Percentiles rank a stretch among this genome's conserved stretches.
Conservation (phyloP, 768 basidiomycete species). For the Boletus rubroflammeus region DNA sequence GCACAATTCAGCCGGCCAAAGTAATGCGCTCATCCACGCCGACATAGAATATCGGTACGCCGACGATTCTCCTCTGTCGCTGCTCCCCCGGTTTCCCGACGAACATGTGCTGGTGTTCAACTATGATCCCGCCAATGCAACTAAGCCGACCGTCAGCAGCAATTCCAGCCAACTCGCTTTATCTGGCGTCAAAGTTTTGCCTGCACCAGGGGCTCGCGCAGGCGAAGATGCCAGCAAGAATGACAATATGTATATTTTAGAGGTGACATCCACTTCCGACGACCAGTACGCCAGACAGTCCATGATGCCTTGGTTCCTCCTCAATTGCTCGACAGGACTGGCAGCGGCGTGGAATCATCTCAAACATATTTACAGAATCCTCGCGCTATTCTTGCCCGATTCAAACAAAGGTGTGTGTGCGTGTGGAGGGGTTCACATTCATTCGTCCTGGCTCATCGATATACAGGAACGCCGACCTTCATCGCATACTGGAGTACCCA, state of each 20-base stretch:
- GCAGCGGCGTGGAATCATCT: constrained; percentile 25
- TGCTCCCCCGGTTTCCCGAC: constrained; percentile 55
- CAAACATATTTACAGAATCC: constrained; percentile 37
- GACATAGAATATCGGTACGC: constrained; percentile 78
- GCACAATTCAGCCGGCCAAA: constrained; percentile 35
- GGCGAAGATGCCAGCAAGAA: constrained; percentile 49
- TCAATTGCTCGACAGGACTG: constrained; percentile 5
- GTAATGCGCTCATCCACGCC: constrained; percentile 50
- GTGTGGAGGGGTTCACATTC: background rate
- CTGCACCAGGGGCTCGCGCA: constrained; percentile 69
- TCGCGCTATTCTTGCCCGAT: constrained; percentile 52
- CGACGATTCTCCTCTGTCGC: constrained; percentile 67
- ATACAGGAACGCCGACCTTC: constrained; percentile 50
- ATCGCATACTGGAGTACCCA: constrained; percentile 56
- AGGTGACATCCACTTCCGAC: constrained; percentile 51
- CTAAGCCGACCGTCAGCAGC: constrained; percentile 48
- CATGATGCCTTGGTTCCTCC: background rate
- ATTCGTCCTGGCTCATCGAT: constrained; percentile 8
- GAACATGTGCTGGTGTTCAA: constrained; percentile 77
- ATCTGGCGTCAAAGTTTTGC: constrained; percentile 60
- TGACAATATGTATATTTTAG: constrained; percentile 71
- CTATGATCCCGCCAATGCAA: constrained; percentile 46
- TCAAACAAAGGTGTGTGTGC: constrained; percentile 69
- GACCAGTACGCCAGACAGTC: constrained; percentile 36
- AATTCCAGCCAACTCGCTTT: constrained; percentile 46